Evolutionary conservation across 805 yeast genomes (phyloP).

Genomic region (Zygotorulaspora florentina): DNA sequence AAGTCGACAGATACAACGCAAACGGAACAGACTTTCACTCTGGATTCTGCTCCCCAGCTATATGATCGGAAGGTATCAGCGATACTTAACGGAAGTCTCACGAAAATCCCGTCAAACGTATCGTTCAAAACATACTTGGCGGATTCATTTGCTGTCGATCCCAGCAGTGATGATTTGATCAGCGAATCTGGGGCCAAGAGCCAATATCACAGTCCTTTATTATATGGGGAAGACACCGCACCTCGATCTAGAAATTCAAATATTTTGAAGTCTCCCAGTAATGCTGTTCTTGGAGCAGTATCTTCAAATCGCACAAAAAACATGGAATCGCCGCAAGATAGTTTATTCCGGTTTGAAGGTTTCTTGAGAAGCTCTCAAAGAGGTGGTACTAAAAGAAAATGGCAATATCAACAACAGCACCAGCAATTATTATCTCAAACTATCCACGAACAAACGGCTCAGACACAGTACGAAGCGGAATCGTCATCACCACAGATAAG

Average conservation of each 20-base stretch:
- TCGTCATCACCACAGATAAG: conserved; percentile 10
- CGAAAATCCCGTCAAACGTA: conserved; percentile 67
- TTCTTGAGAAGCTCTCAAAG: conserved; percentile 38
- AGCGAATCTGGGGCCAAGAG: conserved; percentile 8
- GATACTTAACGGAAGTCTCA: conserved; percentile 68
- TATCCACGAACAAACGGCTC: conserved; percentile 20
- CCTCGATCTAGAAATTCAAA: conserved; percentile 17
- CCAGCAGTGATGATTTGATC: conserved; percentile 18
- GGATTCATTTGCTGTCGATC: conserved; percentile 49
- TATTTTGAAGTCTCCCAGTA: conserved; percentile 14
- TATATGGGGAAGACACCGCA: conserved; percentile 12
- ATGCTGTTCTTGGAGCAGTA: conserved; percentile 25
- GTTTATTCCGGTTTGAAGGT: conserved; percentile 43
- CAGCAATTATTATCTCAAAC: conserved; percentile 26
- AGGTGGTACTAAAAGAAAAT: conserved; percentile 26
- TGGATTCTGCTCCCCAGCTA: conserved; percentile 70
- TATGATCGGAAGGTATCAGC: conserved; percentile 76
- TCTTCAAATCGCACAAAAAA: conserved; percentile 15
- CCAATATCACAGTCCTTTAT: conserved; percentile 7
- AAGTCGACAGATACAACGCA: conserved; percentile 61
- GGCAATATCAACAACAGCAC: conserved; percentile 27
- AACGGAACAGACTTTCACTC: conserved; percentile 45
- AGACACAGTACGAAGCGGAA: conserved; percentile 11
- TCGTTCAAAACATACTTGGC: conserved; percentile 75
- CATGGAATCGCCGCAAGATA: conserved; percentile 37